Percentiles rank a stretch among this genome's conserved stretches.
These are phyloP conservation scores for Nissolia schottii DNA, from an alignment of 306 rosid species.

Conservation along the genomic window DNA sequence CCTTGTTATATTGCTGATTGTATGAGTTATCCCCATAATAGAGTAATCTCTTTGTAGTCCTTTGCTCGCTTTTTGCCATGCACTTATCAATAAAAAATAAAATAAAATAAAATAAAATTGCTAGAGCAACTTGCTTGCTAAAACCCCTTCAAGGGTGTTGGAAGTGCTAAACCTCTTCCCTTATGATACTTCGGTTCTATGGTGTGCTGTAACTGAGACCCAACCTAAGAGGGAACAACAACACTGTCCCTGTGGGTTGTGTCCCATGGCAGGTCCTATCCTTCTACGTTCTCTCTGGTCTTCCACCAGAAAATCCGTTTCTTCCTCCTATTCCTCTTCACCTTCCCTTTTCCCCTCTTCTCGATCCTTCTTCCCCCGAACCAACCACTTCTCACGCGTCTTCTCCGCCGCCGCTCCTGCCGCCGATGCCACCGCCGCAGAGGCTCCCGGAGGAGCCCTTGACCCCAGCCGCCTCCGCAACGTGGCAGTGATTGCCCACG, in stretches of 20 bases:
- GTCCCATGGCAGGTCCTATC: constrained; percentile 68
- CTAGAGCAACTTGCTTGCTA: no score
- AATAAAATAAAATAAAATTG: no score
- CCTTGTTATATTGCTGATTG: no score
- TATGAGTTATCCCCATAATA: no score
- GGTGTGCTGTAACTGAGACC: background rate
- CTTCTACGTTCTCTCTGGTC: constrained; percentile 77
- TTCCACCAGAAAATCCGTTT: constrained; percentile 45
- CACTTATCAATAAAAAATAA: no score
- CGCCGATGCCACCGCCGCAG: constrained; percentile 35
- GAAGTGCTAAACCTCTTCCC: background rate
- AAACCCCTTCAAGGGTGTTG: background rate
- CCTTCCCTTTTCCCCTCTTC: background rate
- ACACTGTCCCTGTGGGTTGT: background rate
- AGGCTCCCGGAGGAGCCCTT: constrained; percentile 17
- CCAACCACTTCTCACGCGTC: constrained; percentile 36
- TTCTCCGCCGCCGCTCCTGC: constrained; percentile 53
- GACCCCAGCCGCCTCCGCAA: constrained; percentile 80
- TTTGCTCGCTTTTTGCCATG: no score
- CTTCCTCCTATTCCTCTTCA: constrained; percentile 29
- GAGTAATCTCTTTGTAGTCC: no score
- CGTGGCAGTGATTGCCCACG: constrained; percentile 95
- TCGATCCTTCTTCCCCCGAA: constrained; percentile 6
- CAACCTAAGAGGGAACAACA: background rate
- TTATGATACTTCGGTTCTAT: background rate